Evolutionary conservation across 352 stramenopile genomes (phyloP), one percentile per base, ranked within the genome.

Genomic region (Phytophthora pistaciae): DNA sequence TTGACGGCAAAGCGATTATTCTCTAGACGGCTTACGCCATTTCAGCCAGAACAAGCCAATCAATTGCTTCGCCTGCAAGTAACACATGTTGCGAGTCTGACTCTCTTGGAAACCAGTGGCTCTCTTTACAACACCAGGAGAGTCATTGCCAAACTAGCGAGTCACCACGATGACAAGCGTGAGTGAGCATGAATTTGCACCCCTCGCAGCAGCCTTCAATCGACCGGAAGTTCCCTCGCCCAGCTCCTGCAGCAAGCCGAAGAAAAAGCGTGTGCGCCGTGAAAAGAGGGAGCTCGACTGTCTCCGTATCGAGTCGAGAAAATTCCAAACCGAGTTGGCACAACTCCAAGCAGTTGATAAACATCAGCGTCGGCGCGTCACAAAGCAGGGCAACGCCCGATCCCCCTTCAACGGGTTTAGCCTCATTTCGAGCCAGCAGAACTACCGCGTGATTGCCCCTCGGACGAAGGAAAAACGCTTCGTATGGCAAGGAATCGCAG

Each of bases 281-380:
- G 59, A 74, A 40, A 66, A 67, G 27, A 36, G 77, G 1, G 66
- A 84, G 58, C 56, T 84, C 5, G 53, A 79, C 16, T 64, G 70
- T 33, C 57, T 84, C 20, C 63, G 77, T 2, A 27, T 64, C 6
- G 66, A 77, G 16, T 54, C 70, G 18, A 31, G 42, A 23, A 71
- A 75, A 25, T 64, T 84, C n/a, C 66, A 82, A 52, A 46, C 56
- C 38, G 64, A 74, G 42, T 46, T 81, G 13, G 20, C 23, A 2
- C 58, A 72, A 27, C 58, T 72, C 1, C 20, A 38, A 40, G 33
- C 23, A 11, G 20, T 54, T 42, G 25, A 42, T 20, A 36, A 14
- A 27, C 18, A 27, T 3, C 27, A 21, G 4, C 13, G 21, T 21
- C 33, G 20, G 14, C n/a, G 5, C 7, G 8, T 21, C 21, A 10